Evolutionary conservation across 176 grass and related monocot genomes (phyloP), one percentile per base, ranked within the genome.

Genomic region (Pharus latifolius): DNA sequence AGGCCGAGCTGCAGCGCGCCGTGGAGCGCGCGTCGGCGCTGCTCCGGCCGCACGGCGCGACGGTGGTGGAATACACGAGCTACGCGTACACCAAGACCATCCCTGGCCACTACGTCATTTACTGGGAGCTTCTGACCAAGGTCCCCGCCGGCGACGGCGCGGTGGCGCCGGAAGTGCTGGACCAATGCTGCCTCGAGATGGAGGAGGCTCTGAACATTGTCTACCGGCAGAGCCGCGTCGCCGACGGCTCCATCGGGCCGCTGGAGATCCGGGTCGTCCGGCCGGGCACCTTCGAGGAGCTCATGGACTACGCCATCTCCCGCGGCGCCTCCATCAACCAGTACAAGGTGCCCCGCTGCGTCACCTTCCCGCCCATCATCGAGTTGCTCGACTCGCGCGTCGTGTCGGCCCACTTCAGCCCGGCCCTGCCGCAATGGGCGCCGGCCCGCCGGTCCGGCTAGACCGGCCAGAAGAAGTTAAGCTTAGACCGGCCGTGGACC

Each of bases 321-420:
- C 43, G 83, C 1, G 88, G 88, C 25, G 83, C 88, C 0, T 91
- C 88, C 79, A 91, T 86, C 66, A 83, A 87, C 79, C 88, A 91
- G 84, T 91, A 91, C 88, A 91, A 91, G 76, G 84, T 87, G 63
- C 88, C 88, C 0, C 83, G 80, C 51, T 91, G 88, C 78, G 80
- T 91, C 4, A 72, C 65, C 25, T 84, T 87, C 74, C 83, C 88
- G 31, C 83, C 83, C 48, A 84, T 89, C 77, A 51, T 89, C 1
- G 86, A 89, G 67, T 67, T 89, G 65, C 82, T 89, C 60, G 82
- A 89, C 73, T 89, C 86, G 4, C 82, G 86, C 20, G 81, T 81
- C 43, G 77, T 85, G 37, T 89, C 86, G 56, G 23, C 50, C 6
- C 88, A 91, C 80, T 87, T 87, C 65, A 80, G 70, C 75, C 88